A percentile compares a stretch with the other conserved stretches of the same genome.
phyloP scores from a whole-genome alignment of 352 stramenopile genomes.

The Globisporangium ultimum region DNA sequence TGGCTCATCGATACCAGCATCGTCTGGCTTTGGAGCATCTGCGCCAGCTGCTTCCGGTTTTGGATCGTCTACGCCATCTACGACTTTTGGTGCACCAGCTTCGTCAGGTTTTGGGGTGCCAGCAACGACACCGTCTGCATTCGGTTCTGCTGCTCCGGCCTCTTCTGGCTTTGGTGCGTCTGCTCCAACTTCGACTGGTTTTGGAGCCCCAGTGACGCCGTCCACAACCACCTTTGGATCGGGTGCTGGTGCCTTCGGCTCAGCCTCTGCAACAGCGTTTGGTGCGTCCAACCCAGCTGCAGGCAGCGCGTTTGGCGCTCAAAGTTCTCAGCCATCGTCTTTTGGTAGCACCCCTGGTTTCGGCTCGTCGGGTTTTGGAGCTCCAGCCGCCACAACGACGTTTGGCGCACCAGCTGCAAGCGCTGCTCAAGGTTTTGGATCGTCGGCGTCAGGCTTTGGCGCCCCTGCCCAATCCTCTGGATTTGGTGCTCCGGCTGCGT shows the following conservation, averaged over 20 bases:
- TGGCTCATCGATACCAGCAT: slow-evolving; percentile 11
- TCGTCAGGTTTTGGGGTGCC: slow-evolving; percentile 12
- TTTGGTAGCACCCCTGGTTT: slow-evolving; percentile 36
- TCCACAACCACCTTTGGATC: slow-evolving; percentile 12
- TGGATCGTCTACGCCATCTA: slow-evolving; percentile 6
- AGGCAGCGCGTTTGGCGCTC: slow-evolving; percentile 13
- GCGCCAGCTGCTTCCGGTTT: slow-evolving; percentile 10
- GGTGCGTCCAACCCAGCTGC: slow-evolving; percentile 14
- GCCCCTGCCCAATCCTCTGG: slow-evolving; percentile 6
- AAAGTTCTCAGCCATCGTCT: slow-evolving; percentile 12
- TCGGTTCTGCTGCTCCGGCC: slow-evolving; percentile 1
- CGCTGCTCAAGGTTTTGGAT: slow-evolving; percentile 3
- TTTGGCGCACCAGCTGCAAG: slow-evolving; percentile 20
- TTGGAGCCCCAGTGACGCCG: slow-evolving; percentile 21
- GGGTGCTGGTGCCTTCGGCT: background rate
- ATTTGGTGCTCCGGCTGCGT: slow-evolving; percentile 18
- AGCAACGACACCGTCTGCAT: background rate
- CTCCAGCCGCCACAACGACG: slow-evolving; percentile 3
- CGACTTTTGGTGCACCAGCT: slow-evolving; percentile 9
- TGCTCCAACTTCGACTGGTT: slow-evolving; percentile 23
- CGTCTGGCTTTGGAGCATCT: slow-evolving; percentile 21
- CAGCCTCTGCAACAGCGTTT: slow-evolving; percentile 12
- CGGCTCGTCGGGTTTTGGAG: slow-evolving; percentile 13
- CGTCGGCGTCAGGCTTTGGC: slow-evolving; percentile 18
- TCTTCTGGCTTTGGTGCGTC: slow-evolving; percentile 23